A percentile compares a stretch with the other conserved stretches of the same genome.
Evolutionary conservation across 768 basidiomycete species (phyloP).

Genomic region (Lentinula edodes): DNA sequence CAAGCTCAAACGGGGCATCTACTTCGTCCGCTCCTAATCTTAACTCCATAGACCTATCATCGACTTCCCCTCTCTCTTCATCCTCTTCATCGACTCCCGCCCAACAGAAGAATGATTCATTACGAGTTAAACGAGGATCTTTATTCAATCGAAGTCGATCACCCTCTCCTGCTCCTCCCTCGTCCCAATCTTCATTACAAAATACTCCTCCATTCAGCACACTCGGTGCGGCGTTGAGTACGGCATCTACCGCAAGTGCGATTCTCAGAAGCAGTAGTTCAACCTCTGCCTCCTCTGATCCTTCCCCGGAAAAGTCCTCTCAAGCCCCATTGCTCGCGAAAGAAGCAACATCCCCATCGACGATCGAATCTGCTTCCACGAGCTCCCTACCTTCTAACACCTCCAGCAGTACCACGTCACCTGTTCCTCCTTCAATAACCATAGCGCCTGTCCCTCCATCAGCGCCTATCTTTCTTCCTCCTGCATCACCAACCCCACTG

Average conservation of each 20-base stretch:
- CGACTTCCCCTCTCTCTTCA: slow-evolving; percentile 12
- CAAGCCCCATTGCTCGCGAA: background rate
- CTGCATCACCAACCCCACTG: background rate
- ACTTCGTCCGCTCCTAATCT: slow-evolving; percentile 18
- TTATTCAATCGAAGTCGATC: slow-evolving; percentile 8
- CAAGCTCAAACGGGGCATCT: slow-evolving; percentile 16
- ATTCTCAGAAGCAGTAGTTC: slow-evolving; percentile 22
- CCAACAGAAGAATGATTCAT: slow-evolving; percentile 7
- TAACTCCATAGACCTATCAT: slow-evolving; percentile 9
- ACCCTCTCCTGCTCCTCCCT: slow-evolving; percentile 6
- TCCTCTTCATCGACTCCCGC: slow-evolving; percentile 7
- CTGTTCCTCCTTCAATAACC: slow-evolving; percentile 9
- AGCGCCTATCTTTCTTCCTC: slow-evolving; percentile 8
- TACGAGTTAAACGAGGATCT: slow-evolving; percentile 1
- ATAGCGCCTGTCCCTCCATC: slow-evolving; percentile 7
- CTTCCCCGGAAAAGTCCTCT: background rate
- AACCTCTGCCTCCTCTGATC: background rate
- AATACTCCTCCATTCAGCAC: slow-evolving; percentile 40
- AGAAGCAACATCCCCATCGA: slow-evolving; percentile 17
- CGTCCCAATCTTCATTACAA: slow-evolving; percentile 9
- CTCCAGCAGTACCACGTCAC: background rate
- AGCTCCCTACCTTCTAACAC: background rate
- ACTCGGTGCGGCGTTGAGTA: slow-evolving; percentile 35
- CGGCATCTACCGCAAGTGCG: slow-evolving; percentile 41
- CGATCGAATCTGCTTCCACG: slow-evolving; percentile 7